Conservation (phyloP, 176 grass and related monocot genomes). For the Paspalum notatum region DNA sequence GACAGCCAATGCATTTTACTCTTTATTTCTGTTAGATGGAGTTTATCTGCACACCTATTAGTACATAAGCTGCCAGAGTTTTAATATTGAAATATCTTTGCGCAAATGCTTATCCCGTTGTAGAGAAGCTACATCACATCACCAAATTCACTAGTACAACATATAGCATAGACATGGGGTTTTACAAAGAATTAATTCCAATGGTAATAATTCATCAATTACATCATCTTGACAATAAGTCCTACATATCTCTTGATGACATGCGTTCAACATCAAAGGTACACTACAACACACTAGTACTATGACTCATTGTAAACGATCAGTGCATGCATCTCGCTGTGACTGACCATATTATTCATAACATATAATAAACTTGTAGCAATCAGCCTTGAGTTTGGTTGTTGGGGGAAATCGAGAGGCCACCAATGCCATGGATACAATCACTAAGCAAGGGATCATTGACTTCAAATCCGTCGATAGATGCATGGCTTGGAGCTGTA, state of each 20-base stretch:
- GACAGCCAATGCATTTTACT: too few species aligned
- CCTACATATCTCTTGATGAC: not conserved
- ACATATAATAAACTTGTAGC: not conserved
- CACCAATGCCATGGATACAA: not conserved
- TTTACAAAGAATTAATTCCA: slow-evolving; percentile 9
- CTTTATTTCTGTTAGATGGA: not conserved
- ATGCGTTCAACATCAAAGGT: not conserved
- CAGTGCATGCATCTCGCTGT: not conserved
- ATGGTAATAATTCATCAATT: not conserved
- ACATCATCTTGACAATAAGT: slow-evolving; percentile 1
- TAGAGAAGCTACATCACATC: not conserved
- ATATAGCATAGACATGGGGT: not conserved
- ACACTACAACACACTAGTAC: not conserved
- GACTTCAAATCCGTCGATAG: not conserved
- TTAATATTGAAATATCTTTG: not conserved
- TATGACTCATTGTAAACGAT: not conserved
- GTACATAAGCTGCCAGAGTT: too few species aligned
- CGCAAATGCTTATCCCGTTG: not conserved
- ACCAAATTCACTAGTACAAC: not conserved
- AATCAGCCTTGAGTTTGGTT: not conserved
- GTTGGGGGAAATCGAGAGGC: not conserved
- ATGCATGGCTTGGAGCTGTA: not conserved
- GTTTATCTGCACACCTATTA: not conserved
- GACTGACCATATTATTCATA: slow-evolving; percentile 4
- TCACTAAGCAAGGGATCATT: not conserved